Conservation (phyloP, 2,329 filamentous ascomycete species). For the Colletotrichum horii region DNA sequence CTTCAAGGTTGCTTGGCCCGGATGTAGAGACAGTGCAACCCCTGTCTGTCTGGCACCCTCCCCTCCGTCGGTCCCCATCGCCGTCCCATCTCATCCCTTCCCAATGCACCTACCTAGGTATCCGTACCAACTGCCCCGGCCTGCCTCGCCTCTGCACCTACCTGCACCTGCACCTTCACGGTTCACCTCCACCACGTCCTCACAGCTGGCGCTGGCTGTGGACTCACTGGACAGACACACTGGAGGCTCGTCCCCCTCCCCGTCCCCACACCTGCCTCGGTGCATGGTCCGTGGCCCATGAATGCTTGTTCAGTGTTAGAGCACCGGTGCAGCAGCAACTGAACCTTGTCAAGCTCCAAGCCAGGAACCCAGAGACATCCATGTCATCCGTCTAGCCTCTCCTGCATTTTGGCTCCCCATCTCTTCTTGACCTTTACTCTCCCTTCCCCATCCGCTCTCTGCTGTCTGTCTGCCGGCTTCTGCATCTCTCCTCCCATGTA, state of each 20-base stretch:
- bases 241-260: background rate
- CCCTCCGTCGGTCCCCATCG: background rate
- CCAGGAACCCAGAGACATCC: conserved; percentile 7
- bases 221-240: too few relatives aligned
- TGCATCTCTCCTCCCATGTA: background rate
- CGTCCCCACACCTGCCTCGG: background rate
- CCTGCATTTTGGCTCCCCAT: background rate
- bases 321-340: background rate
- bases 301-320: background rate
- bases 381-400: conserved; percentile 11
- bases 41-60: background rate
- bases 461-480: background rate
- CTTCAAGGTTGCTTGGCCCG: too few relatives aligned
- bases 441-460: background rate
- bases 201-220: background rate
- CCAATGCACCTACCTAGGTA: too few relatives aligned
- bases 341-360: background rate
- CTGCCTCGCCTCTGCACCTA: background rate
- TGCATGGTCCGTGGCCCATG: background rate
- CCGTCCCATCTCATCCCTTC: background rate
- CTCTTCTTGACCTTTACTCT: background rate
- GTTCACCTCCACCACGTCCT: background rate
- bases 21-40: background rate
- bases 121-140: too few relatives aligned
- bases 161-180: background rate